Percentiles rank a stretch among this genome's conserved stretches.
Evolutionary conservation across 495 filamentous ascomycete genomes (phyloP).

Genomic region (Penicillium parvum): DNA sequence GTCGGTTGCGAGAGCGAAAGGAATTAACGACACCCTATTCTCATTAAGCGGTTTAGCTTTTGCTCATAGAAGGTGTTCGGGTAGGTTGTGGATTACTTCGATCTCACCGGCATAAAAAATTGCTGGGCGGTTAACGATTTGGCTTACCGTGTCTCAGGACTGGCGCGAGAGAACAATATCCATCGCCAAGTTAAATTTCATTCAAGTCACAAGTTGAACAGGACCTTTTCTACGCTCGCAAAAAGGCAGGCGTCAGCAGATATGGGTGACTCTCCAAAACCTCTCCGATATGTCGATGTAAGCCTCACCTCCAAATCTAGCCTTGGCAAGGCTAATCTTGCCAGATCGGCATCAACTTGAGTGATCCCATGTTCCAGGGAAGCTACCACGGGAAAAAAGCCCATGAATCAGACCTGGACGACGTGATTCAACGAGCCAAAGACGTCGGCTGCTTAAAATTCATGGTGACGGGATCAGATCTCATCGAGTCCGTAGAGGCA

Average conservation of each 20-base stretch:
- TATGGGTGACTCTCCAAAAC: constrained; percentile 32
- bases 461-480: constrained; percentile 89
- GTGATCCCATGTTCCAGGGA: constrained; percentile 81
- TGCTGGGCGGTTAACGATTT: not conserved
- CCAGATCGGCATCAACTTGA: constrained; percentile 88
- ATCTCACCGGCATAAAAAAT: too few species aligned
- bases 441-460: constrained; percentile 79
- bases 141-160: not conserved
- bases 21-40: not conserved
- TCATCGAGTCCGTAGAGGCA: constrained; percentile 70
- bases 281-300: constrained; percentile 46
- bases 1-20: constrained; percentile 6
- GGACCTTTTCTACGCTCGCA: constrained; percentile 6
- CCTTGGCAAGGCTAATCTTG: not conserved
- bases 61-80: not conserved
- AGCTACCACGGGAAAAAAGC: constrained; percentile 75
- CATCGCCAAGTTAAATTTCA: not conserved
- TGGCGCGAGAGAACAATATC: not conserved
- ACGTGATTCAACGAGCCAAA: constrained; percentile 69
- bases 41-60: not conserved
- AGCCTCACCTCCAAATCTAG: constrained; percentile 1
- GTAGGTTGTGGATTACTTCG: constrained; percentile 4
- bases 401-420: constrained; percentile 74
- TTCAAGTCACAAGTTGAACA: not conserved
- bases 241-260: constrained; percentile 4